These are phyloP conservation scores for Cladosporium oxysporum DNA, from an alignment of 2,329 filamentous ascomycete species.

Conservation along the genomic window DNA sequence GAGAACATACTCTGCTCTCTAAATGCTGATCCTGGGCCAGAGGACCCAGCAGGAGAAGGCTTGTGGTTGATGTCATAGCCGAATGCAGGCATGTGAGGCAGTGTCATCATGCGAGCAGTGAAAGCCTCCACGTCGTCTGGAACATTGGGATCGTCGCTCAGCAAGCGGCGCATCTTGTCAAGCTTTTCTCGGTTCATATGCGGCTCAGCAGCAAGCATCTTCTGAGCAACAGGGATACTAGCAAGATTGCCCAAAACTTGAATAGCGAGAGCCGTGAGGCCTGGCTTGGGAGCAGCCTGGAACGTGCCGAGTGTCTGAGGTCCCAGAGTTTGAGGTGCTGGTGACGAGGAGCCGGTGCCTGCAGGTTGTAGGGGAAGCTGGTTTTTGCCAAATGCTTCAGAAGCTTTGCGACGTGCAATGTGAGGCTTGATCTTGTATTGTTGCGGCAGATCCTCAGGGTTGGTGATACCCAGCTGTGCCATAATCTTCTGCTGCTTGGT, in stretches of 20 bases:
- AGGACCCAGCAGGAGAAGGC: constrained; percentile 16
- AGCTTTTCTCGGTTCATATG: constrained; percentile 34
- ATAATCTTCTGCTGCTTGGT: constrained; percentile 97
- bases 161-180: constrained; percentile 29
- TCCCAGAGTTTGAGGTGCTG: constrained; percentile 27
- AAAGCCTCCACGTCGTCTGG: constrained; percentile 26
- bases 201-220: constrained; percentile 28
- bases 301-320: constrained; percentile 18
- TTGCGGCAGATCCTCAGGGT: constrained; percentile 86
- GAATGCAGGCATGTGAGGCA: constrained; percentile 29
- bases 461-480: constrained; percentile 81
- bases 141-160: constrained; percentile 24
- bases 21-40: constrained; percentile 25
- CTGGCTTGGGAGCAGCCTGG: constrained; percentile 22
- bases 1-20: constrained; percentile 34
- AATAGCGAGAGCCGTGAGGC: constrained; percentile 29
- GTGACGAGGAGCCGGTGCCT: constrained; percentile 31
- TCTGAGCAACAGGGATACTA: constrained; percentile 28
- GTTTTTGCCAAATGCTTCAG: constrained; percentile 31
- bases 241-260: constrained; percentile 30
- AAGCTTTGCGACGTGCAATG: constrained; percentile 66
- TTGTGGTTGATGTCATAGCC: constrained; percentile 27
- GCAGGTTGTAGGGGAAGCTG: constrained; percentile 34
- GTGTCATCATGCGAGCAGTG: constrained; percentile 17
- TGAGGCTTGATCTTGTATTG: constrained; percentile 78